Evolutionary conservation across 495 filamentous ascomycete species (phyloP), one percentile per base, ranked within the genome.

Genomic region (Podospora australis): DNA sequence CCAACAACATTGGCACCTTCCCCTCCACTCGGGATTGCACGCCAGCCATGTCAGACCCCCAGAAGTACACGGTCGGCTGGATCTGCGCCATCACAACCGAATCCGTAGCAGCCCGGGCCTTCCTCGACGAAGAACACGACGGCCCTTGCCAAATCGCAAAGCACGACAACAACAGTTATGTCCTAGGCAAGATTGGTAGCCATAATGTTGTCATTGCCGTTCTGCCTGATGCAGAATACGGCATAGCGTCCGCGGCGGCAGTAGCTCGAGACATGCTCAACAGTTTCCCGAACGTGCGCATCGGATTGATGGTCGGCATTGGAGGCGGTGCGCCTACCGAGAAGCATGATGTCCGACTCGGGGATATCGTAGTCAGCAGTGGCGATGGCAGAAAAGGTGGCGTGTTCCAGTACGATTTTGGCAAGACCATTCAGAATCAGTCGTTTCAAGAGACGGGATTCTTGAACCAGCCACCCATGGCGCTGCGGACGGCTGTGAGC

Each of bases 61-160:
- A 46, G n/a, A 7, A 74, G 5, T 80, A 76, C 48, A 71, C 63
- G 2, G 64, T 80, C n/a, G 75, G 70, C 26, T 75, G 71, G 70
- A 71, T 79, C 28, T 77, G 69, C 51, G 69, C 74, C 2, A 53
- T 78, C 5, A 48, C 56, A 5, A 55, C 58, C 11, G 75, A 80
- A 55, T 50, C 53, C 10, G 58, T 69, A 14, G 75, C 74, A 1
- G 75, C 73, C 4, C 48, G 32, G 21, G 55, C 58, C 20, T 70
- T 74, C 55, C 64, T 80, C 6, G 76, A 82, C 49, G 67, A 71
- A 48, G 47, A 63, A 8, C 68, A 77, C 52, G 58, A 50, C 4
- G 9, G 25, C 4, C 54, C 16, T 22, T 9, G 16, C 13, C n/a
- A 17, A 39, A 19, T 39, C 36, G 36, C 10, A 9, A 9, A 19